Evolutionary conservation across 345 rosid genomes (phyloP), one percentile per base, ranked within the genome.

Genomic region (Aquilaria malaccensis): DNA sequence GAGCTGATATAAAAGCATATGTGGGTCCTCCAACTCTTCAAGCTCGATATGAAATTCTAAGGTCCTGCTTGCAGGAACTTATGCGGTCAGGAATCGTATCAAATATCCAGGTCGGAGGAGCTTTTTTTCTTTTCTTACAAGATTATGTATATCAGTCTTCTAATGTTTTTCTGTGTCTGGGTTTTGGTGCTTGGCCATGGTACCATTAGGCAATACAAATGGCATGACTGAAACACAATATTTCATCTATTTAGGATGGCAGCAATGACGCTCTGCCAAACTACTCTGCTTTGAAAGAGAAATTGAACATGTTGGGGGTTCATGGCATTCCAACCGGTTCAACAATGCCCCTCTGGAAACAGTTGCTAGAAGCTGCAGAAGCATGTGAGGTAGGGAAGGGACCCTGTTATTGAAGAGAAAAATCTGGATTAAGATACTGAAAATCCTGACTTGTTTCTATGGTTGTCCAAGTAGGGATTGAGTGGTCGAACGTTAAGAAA

Each of bases 1-100:
- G 97, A 69, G 96, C 99, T 57, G 99, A 94, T 75, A 85, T 94
- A 70, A 94, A 94, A 79, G 99, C 99, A 45, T 94, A 90, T 64
- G 86, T 94, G 62, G 97, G 97, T 63, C 97, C 99, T 66, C 97
- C 99, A 72, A 86, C 85, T 68, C 80, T 88, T 76, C 84, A 83
- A 73, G 99, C 96, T 70, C 95, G 99, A 63, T 90, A 86, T 55
- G 95, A 88, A 72, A 94, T 90, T 69, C 72, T 94, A 57, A 82
- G 89, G 62, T 88, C 97, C 57, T 90, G 96, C 72, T 67, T 88
- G 75, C 88, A 83, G 61, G 97, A 94, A 72, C 86, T 94, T 58
- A 56, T 83, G 11, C 76, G 93, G 55, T 80, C 81, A 32, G 87
- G 83, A 77, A 85, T 94, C 61, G 30, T 94, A 76, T 71, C 89